Percentiles rank a stretch among this genome's conserved stretches.
Evolutionary conservation across 768 basidiomycete genomes (phyloP).

Genomic region (Strobilomyces echinocephalus): DNA sequence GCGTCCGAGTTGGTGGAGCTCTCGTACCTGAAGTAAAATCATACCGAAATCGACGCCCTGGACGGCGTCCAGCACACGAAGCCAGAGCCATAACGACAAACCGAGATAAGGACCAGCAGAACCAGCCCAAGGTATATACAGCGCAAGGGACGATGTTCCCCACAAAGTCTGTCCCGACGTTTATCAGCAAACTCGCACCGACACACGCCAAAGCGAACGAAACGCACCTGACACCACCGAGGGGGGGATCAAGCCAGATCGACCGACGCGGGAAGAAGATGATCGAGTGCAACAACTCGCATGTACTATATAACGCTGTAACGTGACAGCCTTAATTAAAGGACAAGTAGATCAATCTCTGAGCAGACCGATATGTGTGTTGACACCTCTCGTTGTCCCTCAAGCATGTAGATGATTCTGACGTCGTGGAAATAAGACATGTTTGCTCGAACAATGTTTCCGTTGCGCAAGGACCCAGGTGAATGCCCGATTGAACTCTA

Average conservation of each 20-base stretch:
- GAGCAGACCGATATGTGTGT: too few species aligned
- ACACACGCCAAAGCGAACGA: not conserved
- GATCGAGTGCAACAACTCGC: too few species aligned
- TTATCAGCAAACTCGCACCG: constrained; percentile 1
- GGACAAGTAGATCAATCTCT: too few species aligned
- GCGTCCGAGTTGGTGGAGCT: not conserved
- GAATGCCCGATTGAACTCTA: too few species aligned
- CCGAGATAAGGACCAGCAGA: constrained; percentile 82
- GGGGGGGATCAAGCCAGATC: constrained; percentile 41
- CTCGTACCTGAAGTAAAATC: constrained; percentile 67
- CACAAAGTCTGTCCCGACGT: constrained; percentile 64
- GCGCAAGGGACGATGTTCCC: constrained; percentile 90
- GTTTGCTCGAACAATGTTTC: too few species aligned
- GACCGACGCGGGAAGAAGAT: too few species aligned
- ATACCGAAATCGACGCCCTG: constrained; percentile 93
- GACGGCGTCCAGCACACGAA: constrained; percentile 89
- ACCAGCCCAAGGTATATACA: constrained; percentile 94
- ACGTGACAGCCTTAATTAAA: too few species aligned
- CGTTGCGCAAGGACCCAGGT: too few species aligned
- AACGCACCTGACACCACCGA: constrained; percentile 81
- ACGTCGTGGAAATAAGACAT: too few species aligned
- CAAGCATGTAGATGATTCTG: too few species aligned
- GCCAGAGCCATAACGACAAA: constrained; percentile 89
- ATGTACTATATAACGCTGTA: too few species aligned
- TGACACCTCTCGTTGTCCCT: too few species aligned